Evolutionary conservation across 2,329 filamentous ascomycete genomes (phyloP), one percentile per base, ranked within the genome.

Genomic region (Cladosporium sp.): DNA sequence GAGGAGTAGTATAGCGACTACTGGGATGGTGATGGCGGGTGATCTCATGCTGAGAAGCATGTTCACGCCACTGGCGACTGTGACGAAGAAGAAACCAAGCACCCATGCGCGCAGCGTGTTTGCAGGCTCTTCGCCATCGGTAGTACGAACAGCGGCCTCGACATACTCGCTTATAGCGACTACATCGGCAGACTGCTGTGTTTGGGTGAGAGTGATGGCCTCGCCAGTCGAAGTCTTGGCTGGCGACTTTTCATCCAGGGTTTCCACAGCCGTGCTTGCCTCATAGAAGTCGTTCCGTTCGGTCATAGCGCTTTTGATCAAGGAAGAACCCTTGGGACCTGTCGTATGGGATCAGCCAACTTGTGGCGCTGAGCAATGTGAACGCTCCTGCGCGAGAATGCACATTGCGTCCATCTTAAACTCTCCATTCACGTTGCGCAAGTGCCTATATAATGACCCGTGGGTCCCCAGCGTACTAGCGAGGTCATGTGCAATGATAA

Each of bases 41-140:
- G 93, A 94, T 82, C 90, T 82, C 71, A 95, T 79, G 47, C 89
- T 92, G 77, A 95, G 94, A 76, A 95, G 94, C 48, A 95, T 77
- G 72, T 93, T 94, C 37, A 70, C 37, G 3, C 71, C 76, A 12
- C 70, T 72, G 1, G 72, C 73, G 15, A 75, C 55, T 0, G 75
- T 78, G 10, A 77, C 74, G 48, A 78, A 77, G 28, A 76, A 58
- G 66, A 78, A 70, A 25, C 75, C 75, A 3, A 78, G 61, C 8
- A 76, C 58, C 76, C 76, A 78, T 32, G 76, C 75, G 40, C 76
- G 70, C 4, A 78, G 63, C 1, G 76, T 78, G 66, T 64, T 65
- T 17, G 63, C 61, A 17, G 61, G 49, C 54, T 75, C 75, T 34
- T 71, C 75, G n/a, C 71, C 72, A 61, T 80, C 77, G 2, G 67